phyloP scores from a whole-genome alignment of 345 rosid species.

The Populus nigra region DNA sequence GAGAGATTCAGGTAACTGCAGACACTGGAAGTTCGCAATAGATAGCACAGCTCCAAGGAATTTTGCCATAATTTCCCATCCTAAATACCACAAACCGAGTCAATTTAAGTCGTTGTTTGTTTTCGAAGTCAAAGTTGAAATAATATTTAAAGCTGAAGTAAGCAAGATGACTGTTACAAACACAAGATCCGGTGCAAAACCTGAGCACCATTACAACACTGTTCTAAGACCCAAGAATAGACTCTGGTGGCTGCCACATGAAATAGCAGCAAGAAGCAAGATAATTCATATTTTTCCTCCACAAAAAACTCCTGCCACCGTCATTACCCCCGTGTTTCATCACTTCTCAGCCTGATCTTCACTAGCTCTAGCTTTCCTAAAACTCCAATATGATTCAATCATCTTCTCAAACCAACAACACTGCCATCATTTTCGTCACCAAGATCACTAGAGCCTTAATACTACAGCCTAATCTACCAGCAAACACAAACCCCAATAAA shows the following conservation, averaged over 20 bases:
- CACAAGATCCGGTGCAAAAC: neutral
- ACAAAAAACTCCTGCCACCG: neutral
- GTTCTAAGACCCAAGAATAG: neutral
- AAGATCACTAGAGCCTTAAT: no score
- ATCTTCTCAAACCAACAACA: no score
- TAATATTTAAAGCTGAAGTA: neutral
- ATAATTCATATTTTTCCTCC: no score
- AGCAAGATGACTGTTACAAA: neutral
- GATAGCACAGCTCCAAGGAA: neutral
- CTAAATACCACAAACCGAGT: neutral
- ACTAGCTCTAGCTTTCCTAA: neutral
- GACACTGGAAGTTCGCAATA: conserved; percentile 6
- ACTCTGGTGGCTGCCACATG: no score
- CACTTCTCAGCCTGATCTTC: neutral
- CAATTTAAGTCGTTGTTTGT: neutral
- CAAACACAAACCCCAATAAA: neutral
- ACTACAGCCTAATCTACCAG: no score
- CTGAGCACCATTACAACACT: neutral
- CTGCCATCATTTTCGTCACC: no score
- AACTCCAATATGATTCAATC: neutral
- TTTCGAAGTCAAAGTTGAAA: neutral
- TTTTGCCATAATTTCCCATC: neutral
- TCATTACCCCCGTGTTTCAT: neutral
- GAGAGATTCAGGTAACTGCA: conserved; percentile 85
- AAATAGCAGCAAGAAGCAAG: no score